Conservation (phyloP, 73 alveolate species). For the Uronychia setigera region DNA sequence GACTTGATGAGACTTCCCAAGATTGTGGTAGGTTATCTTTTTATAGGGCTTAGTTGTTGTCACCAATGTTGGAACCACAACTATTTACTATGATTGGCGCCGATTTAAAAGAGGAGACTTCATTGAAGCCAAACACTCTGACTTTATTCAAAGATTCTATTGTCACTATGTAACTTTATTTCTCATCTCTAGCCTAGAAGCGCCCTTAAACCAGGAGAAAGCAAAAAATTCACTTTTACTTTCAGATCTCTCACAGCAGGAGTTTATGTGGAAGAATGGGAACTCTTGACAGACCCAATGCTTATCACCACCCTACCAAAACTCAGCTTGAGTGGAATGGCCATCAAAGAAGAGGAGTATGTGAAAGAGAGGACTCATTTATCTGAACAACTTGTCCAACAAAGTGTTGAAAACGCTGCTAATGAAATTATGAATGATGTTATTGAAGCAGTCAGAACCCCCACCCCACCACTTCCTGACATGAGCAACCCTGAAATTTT, state of each 20-base stretch:
- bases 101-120: slow-evolving; percentile 65
- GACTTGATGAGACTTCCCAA: slow-evolving; percentile 18
- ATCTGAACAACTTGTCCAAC: slow-evolving; percentile 14
- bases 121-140: slow-evolving; percentile 65
- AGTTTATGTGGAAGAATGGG: slow-evolving; percentile 85
- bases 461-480: slow-evolving; percentile 79
- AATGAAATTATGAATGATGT: slow-evolving; percentile 66
- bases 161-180: slow-evolving; percentile 66
- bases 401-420: slow-evolving; percentile 24
- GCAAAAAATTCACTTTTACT: slow-evolving; percentile 73
- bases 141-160: slow-evolving; percentile 73
- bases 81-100: slow-evolving; percentile 83
- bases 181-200: slow-evolving; percentile 30
- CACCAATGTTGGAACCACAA: slow-evolving; percentile 78
- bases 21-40: slow-evolving; percentile 28
- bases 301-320: slow-evolving; percentile 58
- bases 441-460: slow-evolving; percentile 67
- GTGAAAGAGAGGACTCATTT: slow-evolving; percentile 54
- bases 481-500: slow-evolving; percentile 65
- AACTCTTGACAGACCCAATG: slow-evolving; percentile 78
- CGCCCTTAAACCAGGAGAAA: slow-evolving; percentile 77
- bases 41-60: slow-evolving; percentile 46
- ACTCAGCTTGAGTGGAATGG: slow-evolving; percentile 75
- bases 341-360: slow-evolving; percentile 64
- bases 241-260: slow-evolving; percentile 78